Evolutionary conservation across 2,329 filamentous ascomycete genomes (phyloP).

Genomic region (Cercospora zeina): DNA sequence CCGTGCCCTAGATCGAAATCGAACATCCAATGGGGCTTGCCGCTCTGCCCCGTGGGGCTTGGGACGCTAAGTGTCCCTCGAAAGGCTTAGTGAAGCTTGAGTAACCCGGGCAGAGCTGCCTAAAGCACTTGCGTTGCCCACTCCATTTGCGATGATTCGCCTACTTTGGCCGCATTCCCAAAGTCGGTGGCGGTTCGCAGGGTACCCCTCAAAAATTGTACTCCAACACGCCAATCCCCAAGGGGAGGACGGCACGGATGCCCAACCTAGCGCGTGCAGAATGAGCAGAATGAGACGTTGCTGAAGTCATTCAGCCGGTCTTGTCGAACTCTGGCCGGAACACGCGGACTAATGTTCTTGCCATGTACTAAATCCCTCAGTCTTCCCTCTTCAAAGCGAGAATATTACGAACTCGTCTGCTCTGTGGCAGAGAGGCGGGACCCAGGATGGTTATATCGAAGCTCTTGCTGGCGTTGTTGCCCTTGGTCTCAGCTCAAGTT

Average conservation of each 20-base stretch:
- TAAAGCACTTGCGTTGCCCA: neutral
- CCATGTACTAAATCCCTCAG: neutral
- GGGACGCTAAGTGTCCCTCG: neutral
- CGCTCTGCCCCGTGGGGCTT: neutral
- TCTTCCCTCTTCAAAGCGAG: neutral
- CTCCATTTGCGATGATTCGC: neutral
- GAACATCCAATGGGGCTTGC: neutral
- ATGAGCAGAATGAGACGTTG: neutral
- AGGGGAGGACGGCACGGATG: neutral
- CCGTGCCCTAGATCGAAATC: neutral
- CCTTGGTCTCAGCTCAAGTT: neutral
- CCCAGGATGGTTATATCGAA: neutral
- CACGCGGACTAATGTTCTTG: neutral
- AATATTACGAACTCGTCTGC: neutral
- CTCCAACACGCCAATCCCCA: neutral
- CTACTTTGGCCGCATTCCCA: neutral
- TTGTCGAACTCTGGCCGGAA: neutral
- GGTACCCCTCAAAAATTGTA: neutral
- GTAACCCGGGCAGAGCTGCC: neutral
- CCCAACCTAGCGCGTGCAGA: neutral
- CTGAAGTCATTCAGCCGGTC: neutral
- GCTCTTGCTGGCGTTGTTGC: slow-evolving; percentile 3
- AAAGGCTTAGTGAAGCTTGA: slow-evolving; percentile 2
- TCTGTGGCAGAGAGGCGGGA: neutral
- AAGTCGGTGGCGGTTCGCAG: neutral